A percentile compares a stretch with the other conserved stretches of the same genome.
phyloP scores from a whole-genome alignment of 1,284 basidiomycete genomes.

The Fomes fomentarius region DNA sequence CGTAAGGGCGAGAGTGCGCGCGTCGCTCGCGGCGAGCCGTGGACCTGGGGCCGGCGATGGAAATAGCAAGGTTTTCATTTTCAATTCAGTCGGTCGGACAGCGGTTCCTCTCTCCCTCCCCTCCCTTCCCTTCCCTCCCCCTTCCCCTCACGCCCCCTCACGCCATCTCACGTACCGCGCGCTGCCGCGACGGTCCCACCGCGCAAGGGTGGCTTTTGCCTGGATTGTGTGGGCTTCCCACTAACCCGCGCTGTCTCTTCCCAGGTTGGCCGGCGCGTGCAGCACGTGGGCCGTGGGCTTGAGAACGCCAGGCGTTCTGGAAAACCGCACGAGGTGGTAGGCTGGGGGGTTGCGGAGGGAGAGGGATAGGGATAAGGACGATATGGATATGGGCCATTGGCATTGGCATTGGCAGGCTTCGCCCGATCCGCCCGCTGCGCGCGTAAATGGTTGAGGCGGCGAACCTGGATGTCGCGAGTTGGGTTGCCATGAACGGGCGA shows the following conservation, averaged over 20 bases:
- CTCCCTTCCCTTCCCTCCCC: too few species aligned
- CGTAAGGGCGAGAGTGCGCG: too few species aligned
- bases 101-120: too few species aligned
- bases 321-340: background rate
- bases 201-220: constrained; percentile 1
- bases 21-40: too few species aligned
- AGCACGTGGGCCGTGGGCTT: constrained; percentile 3
- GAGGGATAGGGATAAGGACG: too few species aligned
- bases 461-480: too few species aligned
- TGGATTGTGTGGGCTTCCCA: background rate
- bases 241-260: background rate
- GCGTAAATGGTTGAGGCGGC: too few species aligned
- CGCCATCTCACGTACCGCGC: background rate
- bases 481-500: too few species aligned
- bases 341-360: too few species aligned
- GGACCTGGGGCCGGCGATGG: background rate
- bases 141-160: too few species aligned
- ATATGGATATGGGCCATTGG: background rate
- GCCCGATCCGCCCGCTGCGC: too few species aligned
- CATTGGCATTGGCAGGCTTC: background rate
- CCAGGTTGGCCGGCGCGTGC: background rate
- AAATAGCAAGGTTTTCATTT: constrained; percentile 5
- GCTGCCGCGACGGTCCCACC: background rate
- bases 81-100: background rate
- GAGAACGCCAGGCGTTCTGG: constrained; percentile 2